These are phyloP conservation scores for Dactylellina cionopaga DNA, from an alignment of 2,329 filamentous ascomycete species.

Conservation along the genomic window DNA sequence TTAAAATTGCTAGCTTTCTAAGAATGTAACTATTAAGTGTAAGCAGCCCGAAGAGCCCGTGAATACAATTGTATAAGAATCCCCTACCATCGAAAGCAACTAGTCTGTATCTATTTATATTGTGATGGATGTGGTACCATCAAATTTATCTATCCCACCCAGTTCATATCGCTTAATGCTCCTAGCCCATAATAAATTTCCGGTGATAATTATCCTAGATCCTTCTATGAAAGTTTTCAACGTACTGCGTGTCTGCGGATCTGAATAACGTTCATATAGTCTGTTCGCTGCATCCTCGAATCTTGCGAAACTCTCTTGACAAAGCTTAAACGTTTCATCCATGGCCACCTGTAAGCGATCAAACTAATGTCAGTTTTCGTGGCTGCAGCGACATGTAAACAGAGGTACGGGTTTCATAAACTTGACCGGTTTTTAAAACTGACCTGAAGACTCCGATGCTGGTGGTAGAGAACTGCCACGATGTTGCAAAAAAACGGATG, in stretches of 20 bases:
- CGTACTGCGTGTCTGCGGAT: conserved; percentile 16
- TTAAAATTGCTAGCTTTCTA: too few species aligned
- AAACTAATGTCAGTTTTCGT: too few species aligned
- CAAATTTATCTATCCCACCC: conserved; percentile 27
- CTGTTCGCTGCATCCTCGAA: conserved; percentile 17
- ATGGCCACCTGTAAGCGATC: too few species aligned
- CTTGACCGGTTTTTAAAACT: too few species aligned
- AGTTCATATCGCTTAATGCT: conserved; percentile 40
- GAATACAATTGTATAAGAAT: too few species aligned
- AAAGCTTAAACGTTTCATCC: conserved; percentile 36
- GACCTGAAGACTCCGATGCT: conserved; percentile 34
- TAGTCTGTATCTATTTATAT: too few species aligned
- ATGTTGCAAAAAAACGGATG: conserved; percentile 52
- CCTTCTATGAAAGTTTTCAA: conserved; percentile 6
- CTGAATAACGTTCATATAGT: conserved; percentile 20
- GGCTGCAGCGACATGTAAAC: too few species aligned
- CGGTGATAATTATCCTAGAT: conserved; percentile 34
- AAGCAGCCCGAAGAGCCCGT: too few species aligned
- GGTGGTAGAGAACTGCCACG: conserved; percentile 51
- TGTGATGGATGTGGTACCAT: conserved; percentile 51
- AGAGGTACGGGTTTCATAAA: too few species aligned
- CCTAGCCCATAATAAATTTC: conserved; percentile 51
- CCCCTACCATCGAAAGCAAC: too few species aligned
- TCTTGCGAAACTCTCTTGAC: conserved; percentile 6
- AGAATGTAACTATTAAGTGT: too few species aligned